Conservation (phyloP, 352 stramenopile genomes). For the Pythium aphanidermatum region DNA sequence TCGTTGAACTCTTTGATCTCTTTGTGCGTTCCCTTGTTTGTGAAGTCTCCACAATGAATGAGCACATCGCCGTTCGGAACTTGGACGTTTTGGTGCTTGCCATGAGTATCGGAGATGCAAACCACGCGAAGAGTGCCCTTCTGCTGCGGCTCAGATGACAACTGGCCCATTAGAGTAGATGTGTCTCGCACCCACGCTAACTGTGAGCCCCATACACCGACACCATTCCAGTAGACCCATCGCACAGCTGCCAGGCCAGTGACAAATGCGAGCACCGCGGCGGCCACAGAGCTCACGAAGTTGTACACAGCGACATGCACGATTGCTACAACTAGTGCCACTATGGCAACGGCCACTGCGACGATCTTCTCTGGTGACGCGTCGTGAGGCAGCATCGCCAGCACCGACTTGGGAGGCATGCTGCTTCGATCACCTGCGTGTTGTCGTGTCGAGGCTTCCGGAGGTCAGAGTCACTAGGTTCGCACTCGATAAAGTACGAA, state of each 20-base stretch:
- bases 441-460: not conserved
- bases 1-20: constrained; percentile 73
- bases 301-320: constrained; percentile 15
- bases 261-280: constrained; percentile 10
- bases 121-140: constrained; percentile 60
- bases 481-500: no score
- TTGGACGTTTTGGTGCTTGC: constrained; percentile 59
- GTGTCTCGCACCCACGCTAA: constrained; percentile 40
- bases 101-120: constrained; percentile 80
- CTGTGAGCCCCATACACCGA: constrained; percentile 51
- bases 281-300: constrained; percentile 21
- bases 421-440: not conserved
- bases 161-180: constrained; percentile 13
- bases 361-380: constrained; percentile 27
- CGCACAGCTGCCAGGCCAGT: constrained; percentile 23
- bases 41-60: constrained; percentile 90
- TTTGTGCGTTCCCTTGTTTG: constrained; percentile 56
- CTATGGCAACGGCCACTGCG: not conserved
- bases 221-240: constrained; percentile 60
- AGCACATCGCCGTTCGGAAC: constrained; percentile 76
- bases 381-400: constrained; percentile 37
- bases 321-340: constrained; percentile 13
- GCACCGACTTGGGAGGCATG: constrained; percentile 4
- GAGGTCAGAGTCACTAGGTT: not conserved
- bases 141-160: constrained; percentile 38